These are phyloP conservation scores for Chimonanthus salicifolius DNA, from an alignment of 164 flowering plant genomes.

Conservation along the genomic window DNA sequence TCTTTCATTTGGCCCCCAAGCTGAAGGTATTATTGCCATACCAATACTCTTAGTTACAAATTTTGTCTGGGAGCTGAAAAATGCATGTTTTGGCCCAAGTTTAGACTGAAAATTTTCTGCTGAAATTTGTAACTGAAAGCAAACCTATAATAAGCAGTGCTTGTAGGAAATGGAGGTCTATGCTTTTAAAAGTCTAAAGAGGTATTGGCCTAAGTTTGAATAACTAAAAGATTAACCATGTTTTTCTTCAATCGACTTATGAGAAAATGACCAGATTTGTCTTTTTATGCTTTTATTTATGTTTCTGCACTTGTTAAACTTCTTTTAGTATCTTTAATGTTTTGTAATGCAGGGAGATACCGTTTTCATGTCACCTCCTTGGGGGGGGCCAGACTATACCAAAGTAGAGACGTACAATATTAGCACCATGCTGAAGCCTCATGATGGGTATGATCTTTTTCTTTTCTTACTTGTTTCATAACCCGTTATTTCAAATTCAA, in stretches of 20 bases:
- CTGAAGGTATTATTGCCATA: conserved; percentile 52
- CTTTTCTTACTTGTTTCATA: neutral
- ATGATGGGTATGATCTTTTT: conserved; percentile 53
- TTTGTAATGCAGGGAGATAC: conserved; percentile 60
- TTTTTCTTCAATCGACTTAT: too few species aligned
- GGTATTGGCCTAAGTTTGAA: neutral
- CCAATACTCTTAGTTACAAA: neutral
- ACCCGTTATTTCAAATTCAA: neutral
- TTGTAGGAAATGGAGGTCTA: neutral
- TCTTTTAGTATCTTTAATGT: neutral
- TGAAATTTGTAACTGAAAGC: too few species aligned
- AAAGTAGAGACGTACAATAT: conserved; percentile 58
- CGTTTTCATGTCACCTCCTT: conserved; percentile 90
- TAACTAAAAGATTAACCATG: neutral
- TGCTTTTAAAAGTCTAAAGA: neutral
- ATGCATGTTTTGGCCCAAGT: too few species aligned
- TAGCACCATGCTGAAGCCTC: conserved; percentile 76
- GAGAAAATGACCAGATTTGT: neutral
- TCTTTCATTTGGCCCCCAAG: conserved; percentile 54
- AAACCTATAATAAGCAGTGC: neutral
- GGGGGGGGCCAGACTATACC: conserved; percentile 96
- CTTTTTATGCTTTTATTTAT: neutral
- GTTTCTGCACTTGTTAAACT: neutral
- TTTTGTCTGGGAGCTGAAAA: neutral
- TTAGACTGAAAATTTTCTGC: too few species aligned